Conservation (phyloP, 805 yeast species). For the Ogataea pilisensis region DNA sequence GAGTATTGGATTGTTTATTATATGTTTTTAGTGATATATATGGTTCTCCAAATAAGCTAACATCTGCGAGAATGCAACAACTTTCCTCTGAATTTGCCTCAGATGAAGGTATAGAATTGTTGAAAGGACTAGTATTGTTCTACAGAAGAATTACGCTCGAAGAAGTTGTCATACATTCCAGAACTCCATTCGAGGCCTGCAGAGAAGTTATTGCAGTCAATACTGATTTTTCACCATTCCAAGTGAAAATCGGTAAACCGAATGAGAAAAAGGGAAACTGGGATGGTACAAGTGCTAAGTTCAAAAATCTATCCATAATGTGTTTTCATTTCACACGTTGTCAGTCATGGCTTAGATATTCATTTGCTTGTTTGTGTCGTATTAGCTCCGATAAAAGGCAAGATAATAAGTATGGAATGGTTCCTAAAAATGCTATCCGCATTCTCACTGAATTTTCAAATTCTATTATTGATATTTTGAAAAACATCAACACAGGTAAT, state of each 20-base stretch:
- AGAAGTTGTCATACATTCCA: constrained; percentile 48
- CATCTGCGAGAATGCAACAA: constrained; percentile 41
- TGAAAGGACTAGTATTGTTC: constrained; percentile 41
- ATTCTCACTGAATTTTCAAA: constrained; percentile 24
- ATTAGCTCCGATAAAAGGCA: constrained; percentile 39
- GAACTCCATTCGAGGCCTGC: constrained; percentile 44
- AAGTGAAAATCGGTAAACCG: constrained; percentile 43
- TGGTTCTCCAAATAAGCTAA: constrained; percentile 47
- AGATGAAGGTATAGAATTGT: constrained; percentile 36
- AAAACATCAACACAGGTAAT: constrained; percentile 17
- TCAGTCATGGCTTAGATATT: constrained; percentile 37
- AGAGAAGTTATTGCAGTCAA: constrained; percentile 34
- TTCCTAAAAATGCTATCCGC: constrained; percentile 26
- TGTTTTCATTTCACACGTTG: constrained; percentile 47
- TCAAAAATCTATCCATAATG: constrained; percentile 56
- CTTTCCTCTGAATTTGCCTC: constrained; percentile 39
- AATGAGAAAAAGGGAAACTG: constrained; percentile 30
- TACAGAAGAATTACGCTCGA: constrained; percentile 51
- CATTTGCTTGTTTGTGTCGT: constrained; percentile 27
- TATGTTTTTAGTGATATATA: constrained; percentile 54
- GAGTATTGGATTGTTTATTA: constrained; percentile 40
- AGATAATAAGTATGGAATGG: constrained; percentile 31
- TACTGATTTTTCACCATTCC: constrained; percentile 36
- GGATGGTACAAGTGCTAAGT: constrained; percentile 51
- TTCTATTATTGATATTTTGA: constrained; percentile 13